A percentile compares a stretch with the other conserved stretches of the same genome.
These are phyloP conservation scores for Lupinus albus DNA, from an alignment of 306 rosid species.

Conservation along the genomic window DNA sequence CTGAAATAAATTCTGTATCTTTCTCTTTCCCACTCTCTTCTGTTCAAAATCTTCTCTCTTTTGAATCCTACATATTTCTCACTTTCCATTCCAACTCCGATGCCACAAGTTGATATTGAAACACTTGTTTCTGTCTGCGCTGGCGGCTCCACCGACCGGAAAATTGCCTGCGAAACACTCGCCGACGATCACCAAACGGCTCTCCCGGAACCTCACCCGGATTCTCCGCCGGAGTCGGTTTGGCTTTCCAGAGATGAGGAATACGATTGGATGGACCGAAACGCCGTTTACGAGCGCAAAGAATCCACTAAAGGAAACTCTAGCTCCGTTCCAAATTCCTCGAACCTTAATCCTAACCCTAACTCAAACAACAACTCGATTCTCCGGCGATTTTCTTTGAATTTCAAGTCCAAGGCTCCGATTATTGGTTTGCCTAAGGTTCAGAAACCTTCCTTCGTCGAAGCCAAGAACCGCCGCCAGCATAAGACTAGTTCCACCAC, in stretches of 20 bases:
- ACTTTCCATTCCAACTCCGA: constrained; percentile 8
- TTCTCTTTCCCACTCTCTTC: too few species aligned
- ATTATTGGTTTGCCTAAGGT: constrained; percentile 88
- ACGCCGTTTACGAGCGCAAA: constrained; percentile 81
- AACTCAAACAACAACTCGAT: constrained; percentile 51
- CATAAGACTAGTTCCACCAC: constrained; percentile 51
- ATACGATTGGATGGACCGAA: constrained; percentile 79
- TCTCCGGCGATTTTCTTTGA: constrained; percentile 71
- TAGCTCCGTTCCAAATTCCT: constrained; percentile 44
- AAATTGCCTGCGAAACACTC: constrained; percentile 75
- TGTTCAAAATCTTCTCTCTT: too few species aligned
- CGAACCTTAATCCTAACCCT: constrained; percentile 45
- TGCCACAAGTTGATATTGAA: constrained; percentile 93
- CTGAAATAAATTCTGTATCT: too few species aligned
- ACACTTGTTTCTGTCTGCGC: constrained; percentile 81
- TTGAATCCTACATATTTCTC: too few species aligned
- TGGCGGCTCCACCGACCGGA: constrained; percentile 77
- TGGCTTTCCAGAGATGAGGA: constrained; percentile 86
- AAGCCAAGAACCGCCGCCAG: constrained; percentile 64
- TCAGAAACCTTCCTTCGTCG: constrained; percentile 71
- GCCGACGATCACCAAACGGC: constrained; percentile 47
- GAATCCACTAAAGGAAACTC: constrained; percentile 71
- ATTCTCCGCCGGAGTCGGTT: constrained; percentile 87
- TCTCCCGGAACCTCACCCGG: constrained; percentile 51
- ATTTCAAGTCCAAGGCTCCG: constrained; percentile 69